Base-by-base conservation (phyloP, 2,329 filamentous ascomycete species). In the Claviceps humidiphila region DNA sequence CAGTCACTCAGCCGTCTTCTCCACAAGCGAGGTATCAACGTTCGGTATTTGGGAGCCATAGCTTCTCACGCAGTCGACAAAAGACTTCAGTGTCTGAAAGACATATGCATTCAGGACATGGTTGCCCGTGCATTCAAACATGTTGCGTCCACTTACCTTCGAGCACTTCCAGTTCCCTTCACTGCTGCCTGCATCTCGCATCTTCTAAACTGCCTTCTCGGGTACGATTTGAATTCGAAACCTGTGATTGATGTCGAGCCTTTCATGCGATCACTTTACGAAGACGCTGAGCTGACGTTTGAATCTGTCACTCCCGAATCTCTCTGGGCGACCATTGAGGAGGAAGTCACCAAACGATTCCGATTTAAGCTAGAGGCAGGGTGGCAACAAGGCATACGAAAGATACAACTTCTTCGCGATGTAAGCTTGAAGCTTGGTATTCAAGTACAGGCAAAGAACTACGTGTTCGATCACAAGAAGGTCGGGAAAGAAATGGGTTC, bases 1-100 rank as follows among this genome's bases (percentile, higher is more conserved):
- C 81, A 87, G 63, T 96, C 91, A 20, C 75, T 98, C 54, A 88
- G 85, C 61, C 82, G 84, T 58, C 79, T 96, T 50, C 76, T 98
- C 64, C 93, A 98, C 74, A 95, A 95, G 76, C 87, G 91, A 43
- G 93, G 93, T 70, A 90, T 98, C 73, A 98, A 98, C 72, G 79
- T 97, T 56, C 82, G 94, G 63, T 98, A 98, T 67, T 77, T 97
- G n/a, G 93, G 93, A 58, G 85, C 83, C 68, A 71, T 98, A 56
- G 85, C 88, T 13, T 74, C 79, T 54, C 75, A 87, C 50, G 81
- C 85, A 59, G 78, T 80, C 58, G 84, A 84, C 52, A 76, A 80
- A 51, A 84, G 88, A 56, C 76, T 97, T 24, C 74, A 83, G 59
- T 89, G 89, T 56, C 75, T 98, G 60, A 82, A 80, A 57, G 80